These are phyloP conservation scores for Hericium rajendrae DNA, from an alignment of 768 basidiomycete genomes.

Conservation along the genomic window DNA sequence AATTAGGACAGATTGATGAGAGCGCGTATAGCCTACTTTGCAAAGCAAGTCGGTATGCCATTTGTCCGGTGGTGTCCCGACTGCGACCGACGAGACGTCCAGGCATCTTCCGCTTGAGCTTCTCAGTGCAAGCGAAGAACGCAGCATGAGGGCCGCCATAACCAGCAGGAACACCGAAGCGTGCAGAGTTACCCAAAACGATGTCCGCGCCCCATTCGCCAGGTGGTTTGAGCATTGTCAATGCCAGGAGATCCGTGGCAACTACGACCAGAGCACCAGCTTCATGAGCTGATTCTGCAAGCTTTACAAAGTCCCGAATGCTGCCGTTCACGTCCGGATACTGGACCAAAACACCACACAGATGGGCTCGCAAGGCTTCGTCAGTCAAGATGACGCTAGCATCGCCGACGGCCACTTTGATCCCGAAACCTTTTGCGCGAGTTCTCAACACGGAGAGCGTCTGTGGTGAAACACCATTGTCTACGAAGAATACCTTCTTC, in stretches of 20 bases:
- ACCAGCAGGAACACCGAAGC: constrained; percentile 96
- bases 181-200: constrained; percentile 88
- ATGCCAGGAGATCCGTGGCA: constrained; percentile 86
- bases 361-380: constrained; percentile 42
- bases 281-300: constrained; percentile 63
- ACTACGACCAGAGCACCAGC: constrained; percentile 75
- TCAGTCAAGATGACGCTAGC: constrained; percentile 41
- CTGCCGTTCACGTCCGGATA: constrained; percentile 89
- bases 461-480: constrained; percentile 75
- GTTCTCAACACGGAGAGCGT: constrained; percentile 84
- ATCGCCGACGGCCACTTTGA: constrained; percentile 68
- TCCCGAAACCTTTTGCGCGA: constrained; percentile 89
- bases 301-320: constrained; percentile 59
- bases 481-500: constrained; percentile 79
- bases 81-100: constrained; percentile 89
- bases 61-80: constrained; percentile 73
- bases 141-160: constrained; percentile 97
- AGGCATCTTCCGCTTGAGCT: constrained; percentile 97
- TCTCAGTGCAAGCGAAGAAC: constrained; percentile 91
- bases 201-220: constrained; percentile 99
- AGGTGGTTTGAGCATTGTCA: constrained; percentile 89
- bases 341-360: constrained; percentile 86
- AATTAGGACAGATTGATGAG: background rate
- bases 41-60: constrained; percentile 85
- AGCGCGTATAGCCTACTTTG: constrained; percentile 61